phyloP scores from a whole-genome alignment of 768 basidiomycete genomes.

The Boletus huronensis region DNA sequence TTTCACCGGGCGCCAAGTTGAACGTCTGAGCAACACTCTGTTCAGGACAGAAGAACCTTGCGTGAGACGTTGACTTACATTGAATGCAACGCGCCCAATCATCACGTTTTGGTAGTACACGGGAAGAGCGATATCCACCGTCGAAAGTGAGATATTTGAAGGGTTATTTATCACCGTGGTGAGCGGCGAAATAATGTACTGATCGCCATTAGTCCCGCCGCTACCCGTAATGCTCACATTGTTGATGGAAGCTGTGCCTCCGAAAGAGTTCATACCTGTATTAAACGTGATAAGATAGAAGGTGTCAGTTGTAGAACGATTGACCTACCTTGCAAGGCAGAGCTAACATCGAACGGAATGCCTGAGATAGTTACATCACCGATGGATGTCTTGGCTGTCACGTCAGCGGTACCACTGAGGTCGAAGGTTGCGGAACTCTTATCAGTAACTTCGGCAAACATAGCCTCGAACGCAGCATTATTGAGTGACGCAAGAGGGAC shows the following conservation, averaged over 20 bases:
- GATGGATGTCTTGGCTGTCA: constrained; percentile 57
- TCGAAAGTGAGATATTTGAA: constrained; percentile 62
- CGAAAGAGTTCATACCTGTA: constrained; percentile 59
- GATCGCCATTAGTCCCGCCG: constrained; percentile 56
- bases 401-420: constrained; percentile 55
- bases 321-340: constrained; percentile 47
- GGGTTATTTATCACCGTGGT: constrained; percentile 60
- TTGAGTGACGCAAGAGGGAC: constrained; percentile 55
- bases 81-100: constrained; percentile 58
- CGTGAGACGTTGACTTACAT: constrained; percentile 36
- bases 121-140: constrained; percentile 54
- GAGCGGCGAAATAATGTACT: constrained; percentile 58
- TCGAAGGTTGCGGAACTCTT: constrained; percentile 41
- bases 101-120: constrained; percentile 52
- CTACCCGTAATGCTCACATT: constrained; percentile 63
- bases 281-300: not conserved
- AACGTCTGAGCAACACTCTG: constrained; percentile 40
- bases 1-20: constrained; percentile 55
- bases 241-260: constrained; percentile 45
- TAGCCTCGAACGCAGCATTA: constrained; percentile 47
- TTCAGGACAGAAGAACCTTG: not conserved
- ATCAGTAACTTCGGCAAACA: constrained; percentile 62
- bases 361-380: constrained; percentile 64
- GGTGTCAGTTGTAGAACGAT: not conserved
- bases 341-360: constrained; percentile 59